phyloP scores from a whole-genome alignment of 345 rosid species.

The Ceriops decandra region DNA sequence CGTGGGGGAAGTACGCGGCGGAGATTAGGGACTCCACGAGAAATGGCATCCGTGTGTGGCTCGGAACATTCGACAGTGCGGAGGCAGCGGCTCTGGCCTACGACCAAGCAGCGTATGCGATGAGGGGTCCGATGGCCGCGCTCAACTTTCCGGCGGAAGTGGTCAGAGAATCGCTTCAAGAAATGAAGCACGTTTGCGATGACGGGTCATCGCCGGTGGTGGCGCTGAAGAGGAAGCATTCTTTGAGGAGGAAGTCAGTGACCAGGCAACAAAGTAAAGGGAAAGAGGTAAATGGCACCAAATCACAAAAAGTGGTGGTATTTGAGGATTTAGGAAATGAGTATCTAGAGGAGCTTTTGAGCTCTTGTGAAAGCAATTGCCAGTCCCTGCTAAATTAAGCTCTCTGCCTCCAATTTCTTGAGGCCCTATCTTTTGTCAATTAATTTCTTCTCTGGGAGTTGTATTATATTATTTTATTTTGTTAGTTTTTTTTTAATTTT shows the following conservation, averaged over 20 bases:
- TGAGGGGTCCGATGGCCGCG: constrained; percentile 39
- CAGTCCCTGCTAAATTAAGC: background rate
- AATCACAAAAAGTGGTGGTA: constrained; percentile 7
- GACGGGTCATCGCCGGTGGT: constrained; percentile 47
- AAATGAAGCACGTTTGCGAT: constrained; percentile 29
- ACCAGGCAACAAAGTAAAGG: constrained; percentile 1
- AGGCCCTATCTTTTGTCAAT: background rate
- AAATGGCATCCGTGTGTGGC: constrained; percentile 44
- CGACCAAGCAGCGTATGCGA: constrained; percentile 46
- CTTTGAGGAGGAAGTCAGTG: constrained; percentile 33
- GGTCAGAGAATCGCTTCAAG: constrained; percentile 40
- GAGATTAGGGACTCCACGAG: constrained; percentile 46
- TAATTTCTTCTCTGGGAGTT: background rate
- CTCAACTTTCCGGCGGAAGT: constrained; percentile 43
- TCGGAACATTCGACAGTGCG: constrained; percentile 44
- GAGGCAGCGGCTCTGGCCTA: constrained; percentile 49
- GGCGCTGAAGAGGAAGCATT: constrained; percentile 40
- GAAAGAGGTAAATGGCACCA: background rate
- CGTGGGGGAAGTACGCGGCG: constrained; percentile 54
- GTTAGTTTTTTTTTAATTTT: background rate
- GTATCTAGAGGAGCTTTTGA: constrained; percentile 4
- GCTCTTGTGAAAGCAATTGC: background rate
- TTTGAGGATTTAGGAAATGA: constrained; percentile 9
- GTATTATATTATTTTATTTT: background rate
- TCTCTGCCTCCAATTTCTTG: background rate